Evolutionary conservation across 2,329 filamentous ascomycete species (phyloP).

Genomic region (Aureobasidium melanogenum): DNA sequence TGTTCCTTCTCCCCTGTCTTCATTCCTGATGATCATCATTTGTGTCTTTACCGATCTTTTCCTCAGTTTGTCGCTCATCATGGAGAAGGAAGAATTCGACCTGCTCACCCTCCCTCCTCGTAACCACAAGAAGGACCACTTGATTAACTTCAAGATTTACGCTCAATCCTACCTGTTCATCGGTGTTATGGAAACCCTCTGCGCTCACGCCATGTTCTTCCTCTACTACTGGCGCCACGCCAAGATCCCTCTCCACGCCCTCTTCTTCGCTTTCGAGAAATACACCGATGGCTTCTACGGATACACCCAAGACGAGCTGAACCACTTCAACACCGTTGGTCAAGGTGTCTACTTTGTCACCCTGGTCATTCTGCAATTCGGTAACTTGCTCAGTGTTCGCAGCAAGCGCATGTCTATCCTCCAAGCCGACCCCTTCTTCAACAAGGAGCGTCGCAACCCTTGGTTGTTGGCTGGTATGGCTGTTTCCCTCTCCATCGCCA

Average conservation of each 20-base stretch:
- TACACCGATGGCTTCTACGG: slow-evolving; percentile 43
- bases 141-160: slow-evolving; percentile 46
- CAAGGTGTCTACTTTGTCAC: slow-evolving; percentile 49
- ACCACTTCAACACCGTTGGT: slow-evolving; percentile 40
- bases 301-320: slow-evolving; percentile 38
- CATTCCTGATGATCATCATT: slow-evolving; percentile 51
- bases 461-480: slow-evolving; percentile 40
- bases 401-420: slow-evolving; percentile 45
- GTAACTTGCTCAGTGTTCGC: slow-evolving; percentile 43
- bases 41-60: slow-evolving; percentile 50
- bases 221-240: slow-evolving; percentile 43
- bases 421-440: slow-evolving; percentile 41
- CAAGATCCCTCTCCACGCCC: slow-evolving; percentile 38
- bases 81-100: slow-evolving; percentile 49
- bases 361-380: slow-evolving; percentile 46
- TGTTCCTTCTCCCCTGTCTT: slow-evolving; percentile 41
- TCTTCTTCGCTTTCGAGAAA: slow-evolving; percentile 43
- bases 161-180: slow-evolving; percentile 45
- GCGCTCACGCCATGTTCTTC: slow-evolving; percentile 47
- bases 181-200: slow-evolving; percentile 43
- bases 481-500: slow-evolving; percentile 42
- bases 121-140: slow-evolving; percentile 41
- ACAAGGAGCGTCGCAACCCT: slow-evolving; percentile 39
- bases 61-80: slow-evolving; percentile 42
- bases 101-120: slow-evolving; percentile 43